Conservation (phyloP, 2,329 filamentous ascomycete species). For the Hymenoscyphus albidus region DNA sequence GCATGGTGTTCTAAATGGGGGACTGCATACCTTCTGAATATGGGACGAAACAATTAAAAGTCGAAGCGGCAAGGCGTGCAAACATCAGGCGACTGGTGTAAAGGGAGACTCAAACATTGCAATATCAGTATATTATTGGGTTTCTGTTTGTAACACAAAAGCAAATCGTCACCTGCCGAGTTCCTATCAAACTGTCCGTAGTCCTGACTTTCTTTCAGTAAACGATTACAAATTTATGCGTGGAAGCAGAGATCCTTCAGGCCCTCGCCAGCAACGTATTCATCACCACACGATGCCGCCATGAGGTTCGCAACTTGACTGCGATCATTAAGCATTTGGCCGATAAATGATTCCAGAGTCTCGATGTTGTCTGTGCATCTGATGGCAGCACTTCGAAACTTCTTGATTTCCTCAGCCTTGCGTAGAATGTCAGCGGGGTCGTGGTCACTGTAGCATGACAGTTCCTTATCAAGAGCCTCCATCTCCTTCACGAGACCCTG, state of each 20-base stretch:
- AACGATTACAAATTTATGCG: conserved; percentile 5
- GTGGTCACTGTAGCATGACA: conserved; percentile 32
- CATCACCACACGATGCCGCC: conserved; percentile 42
- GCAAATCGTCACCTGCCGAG: not conserved
- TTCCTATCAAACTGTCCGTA: not conserved
- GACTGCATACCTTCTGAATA: conserved; percentile 1
- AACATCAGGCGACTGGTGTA: conserved; percentile 2
- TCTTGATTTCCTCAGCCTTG: conserved; percentile 31
- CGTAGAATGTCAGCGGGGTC: conserved; percentile 32
- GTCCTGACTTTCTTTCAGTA: not conserved
- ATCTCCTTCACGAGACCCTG: conserved; percentile 30
- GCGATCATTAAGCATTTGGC: conserved; percentile 32
- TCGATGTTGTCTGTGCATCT: conserved; percentile 36
- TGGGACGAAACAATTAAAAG: not conserved
- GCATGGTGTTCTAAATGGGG: not conserved
- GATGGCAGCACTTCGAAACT: conserved; percentile 29
- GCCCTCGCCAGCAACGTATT: conserved; percentile 45
- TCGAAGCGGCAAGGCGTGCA: not conserved
- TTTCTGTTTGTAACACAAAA: not conserved
- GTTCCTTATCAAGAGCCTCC: conserved; percentile 31
- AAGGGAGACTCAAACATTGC: not conserved
- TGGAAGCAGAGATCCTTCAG: conserved; percentile 38
- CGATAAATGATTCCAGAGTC: conserved; percentile 30
- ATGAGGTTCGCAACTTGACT: conserved; percentile 37
- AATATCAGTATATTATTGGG: not conserved